Evolutionary conservation across 2,329 filamentous ascomycete species (phyloP).

Genomic region (Emergomyces africanus): DNA sequence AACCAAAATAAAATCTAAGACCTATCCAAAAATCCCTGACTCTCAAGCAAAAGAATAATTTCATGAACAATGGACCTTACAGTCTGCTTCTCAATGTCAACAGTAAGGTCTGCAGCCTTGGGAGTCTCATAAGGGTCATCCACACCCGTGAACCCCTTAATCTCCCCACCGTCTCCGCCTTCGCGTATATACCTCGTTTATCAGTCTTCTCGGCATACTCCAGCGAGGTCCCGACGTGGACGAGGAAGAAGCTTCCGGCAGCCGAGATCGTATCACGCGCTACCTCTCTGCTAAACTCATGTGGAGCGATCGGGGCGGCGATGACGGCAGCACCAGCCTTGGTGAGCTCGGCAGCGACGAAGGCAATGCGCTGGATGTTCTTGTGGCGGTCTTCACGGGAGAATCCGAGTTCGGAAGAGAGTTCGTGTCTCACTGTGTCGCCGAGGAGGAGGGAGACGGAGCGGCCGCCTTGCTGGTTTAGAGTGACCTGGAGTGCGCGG

Average conservation of each 20-base stretch:
- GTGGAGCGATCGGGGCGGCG: conserved; percentile 89
- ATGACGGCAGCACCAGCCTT: conserved; percentile 89
- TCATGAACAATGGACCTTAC: conserved; percentile 93
- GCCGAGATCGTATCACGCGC: conserved; percentile 69
- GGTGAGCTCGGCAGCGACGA: conserved; percentile 90
- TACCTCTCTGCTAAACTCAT: conserved; percentile 61
- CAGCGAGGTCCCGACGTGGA: conserved; percentile 87
- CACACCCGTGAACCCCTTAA: conserved; percentile 96
- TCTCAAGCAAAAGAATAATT: conserved; percentile 87
- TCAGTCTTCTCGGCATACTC: conserved; percentile 94
- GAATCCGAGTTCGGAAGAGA: conserved; percentile 93
- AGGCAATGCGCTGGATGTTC: conserved; percentile 93
- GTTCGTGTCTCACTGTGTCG: conserved; percentile 85
- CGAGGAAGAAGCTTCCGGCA: conserved; percentile 81
- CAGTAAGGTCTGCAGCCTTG: conserved; percentile 65
- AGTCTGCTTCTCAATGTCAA: conserved; percentile 73
- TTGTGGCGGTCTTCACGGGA: conserved; percentile 80
- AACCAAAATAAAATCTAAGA: conserved; percentile 19
- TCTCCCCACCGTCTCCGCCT: conserved; percentile 71
- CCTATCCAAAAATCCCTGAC: conserved; percentile 71
- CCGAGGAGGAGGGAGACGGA: conserved; percentile 89
- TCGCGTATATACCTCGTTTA: conserved; percentile 76
- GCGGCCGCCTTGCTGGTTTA: conserved; percentile 95
- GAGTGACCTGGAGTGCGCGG: conserved; percentile 85
- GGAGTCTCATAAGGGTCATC: conserved; percentile 93